Conservation (phyloP, 495 filamentous ascomycete genomes). For the Penicillium malachiteum region DNA sequence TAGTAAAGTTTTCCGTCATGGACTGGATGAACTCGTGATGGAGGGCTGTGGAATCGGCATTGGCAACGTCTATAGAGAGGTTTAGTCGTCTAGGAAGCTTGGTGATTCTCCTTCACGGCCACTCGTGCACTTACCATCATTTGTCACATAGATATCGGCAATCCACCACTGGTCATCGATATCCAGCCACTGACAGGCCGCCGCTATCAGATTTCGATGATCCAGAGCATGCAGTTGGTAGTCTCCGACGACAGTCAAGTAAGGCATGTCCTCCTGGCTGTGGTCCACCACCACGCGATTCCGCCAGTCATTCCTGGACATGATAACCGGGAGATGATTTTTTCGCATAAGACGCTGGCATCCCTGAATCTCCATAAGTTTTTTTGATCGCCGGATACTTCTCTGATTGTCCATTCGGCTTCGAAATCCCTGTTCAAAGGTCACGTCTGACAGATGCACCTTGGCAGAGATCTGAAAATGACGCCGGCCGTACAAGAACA, state of each 20-base stretch:
- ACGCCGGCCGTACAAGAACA: background rate
- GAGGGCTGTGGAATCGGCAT: background rate
- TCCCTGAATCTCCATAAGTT: slow-evolving; percentile 1
- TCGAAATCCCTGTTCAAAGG: background rate
- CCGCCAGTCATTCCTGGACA: background rate
- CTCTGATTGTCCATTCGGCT: background rate
- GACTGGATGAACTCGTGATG: slow-evolving; percentile 6
- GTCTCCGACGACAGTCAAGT: background rate
- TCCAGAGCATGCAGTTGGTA: slow-evolving; percentile 5
- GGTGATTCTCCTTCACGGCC: too few relatives aligned
- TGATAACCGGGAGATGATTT: slow-evolving; percentile 1
- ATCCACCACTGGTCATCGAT: slow-evolving; percentile 13
- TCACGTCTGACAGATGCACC: background rate
- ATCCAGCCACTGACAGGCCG: slow-evolving; percentile 1
- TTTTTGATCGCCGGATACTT: background rate
- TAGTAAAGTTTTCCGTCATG: slow-evolving; percentile 9
- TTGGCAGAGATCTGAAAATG: slow-evolving; percentile 1
- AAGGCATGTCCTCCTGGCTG: background rate
- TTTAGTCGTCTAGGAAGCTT: too few relatives aligned
- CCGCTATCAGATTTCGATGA: slow-evolving; percentile 13
- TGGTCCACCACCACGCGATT: background rate
- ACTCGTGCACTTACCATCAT: slow-evolving; percentile 1
- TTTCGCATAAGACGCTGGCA: slow-evolving; percentile 3
- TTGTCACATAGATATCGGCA: slow-evolving; percentile 15
- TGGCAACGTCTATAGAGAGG: background rate